phyloP scores from a whole-genome alignment of 768 basidiomycete genomes.

The Leucosporidium creatinivorum region DNA sequence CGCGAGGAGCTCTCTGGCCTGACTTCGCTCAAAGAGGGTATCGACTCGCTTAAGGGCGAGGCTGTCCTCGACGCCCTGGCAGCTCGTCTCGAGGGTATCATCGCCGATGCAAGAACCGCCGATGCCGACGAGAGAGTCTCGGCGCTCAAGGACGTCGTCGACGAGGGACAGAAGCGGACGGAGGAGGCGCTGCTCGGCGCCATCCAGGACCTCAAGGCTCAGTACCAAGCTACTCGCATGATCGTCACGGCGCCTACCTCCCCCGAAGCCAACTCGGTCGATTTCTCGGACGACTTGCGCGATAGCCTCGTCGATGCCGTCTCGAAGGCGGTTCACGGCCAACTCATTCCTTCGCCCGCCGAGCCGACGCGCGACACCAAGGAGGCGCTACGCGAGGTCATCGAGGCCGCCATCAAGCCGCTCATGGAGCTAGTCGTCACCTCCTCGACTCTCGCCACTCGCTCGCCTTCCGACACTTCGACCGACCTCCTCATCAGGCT shows the following conservation, averaged over 20 bases:
- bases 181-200: neutral
- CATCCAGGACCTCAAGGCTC: neutral
- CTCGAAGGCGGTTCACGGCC: neutral
- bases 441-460: too few species aligned
- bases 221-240: neutral
- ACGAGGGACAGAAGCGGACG: neutral
- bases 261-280: neutral
- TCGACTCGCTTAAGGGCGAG: neutral
- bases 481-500: neutral
- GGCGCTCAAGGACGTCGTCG: neutral
- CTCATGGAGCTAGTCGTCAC: neutral
- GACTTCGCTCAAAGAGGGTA: neutral
- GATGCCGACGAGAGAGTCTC: neutral
- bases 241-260: neutral
- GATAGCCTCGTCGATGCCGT: neutral
- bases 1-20: slow-evolving; percentile 2
- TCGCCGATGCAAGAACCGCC: neutral
- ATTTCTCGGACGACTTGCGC: neutral
- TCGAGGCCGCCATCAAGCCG: neutral
- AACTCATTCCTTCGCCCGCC: neutral
- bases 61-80: slow-evolving; percentile 6
- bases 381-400: neutral
- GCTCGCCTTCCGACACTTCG: neutral
- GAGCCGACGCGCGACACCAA: neutral
- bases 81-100: neutral